Evolutionary conservation across 768 basidiomycete genomes (phyloP).

Genomic region (Clavulina sp.): DNA sequence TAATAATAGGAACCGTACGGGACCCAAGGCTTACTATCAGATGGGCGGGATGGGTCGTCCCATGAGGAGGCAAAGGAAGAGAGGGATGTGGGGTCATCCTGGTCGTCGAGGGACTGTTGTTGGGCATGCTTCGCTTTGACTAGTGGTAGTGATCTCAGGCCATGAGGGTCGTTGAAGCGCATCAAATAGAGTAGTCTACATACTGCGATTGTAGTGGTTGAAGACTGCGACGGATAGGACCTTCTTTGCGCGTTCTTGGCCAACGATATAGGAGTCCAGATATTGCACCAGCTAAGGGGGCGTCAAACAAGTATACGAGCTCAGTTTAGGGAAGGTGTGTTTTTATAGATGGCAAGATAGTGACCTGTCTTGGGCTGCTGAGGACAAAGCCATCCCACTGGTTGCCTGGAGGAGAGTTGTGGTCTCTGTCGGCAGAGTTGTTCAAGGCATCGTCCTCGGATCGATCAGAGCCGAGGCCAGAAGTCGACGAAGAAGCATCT

Average conservation of each 20-base stretch:
- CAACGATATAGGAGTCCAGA: constrained; percentile 77
- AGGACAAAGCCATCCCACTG: not conserved
- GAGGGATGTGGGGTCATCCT: constrained; percentile 10
- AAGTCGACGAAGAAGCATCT: too few species aligned
- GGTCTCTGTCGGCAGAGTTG: too few species aligned
- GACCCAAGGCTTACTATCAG: constrained; percentile 20
- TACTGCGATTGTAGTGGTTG: constrained; percentile 78
- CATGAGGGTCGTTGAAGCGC: constrained; percentile 20
- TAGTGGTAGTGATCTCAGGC: not conserved
- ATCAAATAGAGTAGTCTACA: constrained; percentile 44
- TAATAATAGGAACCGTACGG: constrained; percentile 8
- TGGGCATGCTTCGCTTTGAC: constrained; percentile 7
- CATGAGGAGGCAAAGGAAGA: too few species aligned
- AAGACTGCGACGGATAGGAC: constrained; percentile 91
- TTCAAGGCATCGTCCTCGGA: too few species aligned
- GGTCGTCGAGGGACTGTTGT: not conserved
- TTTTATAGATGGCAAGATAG: too few species aligned
- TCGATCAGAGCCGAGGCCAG: too few species aligned
- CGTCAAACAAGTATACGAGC: not conserved
- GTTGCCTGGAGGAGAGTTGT: too few species aligned
- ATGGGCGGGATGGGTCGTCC: too few species aligned
- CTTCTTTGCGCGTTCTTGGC: constrained; percentile 86
- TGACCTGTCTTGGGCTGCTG: not conserved
- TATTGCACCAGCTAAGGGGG: constrained; percentile 54
- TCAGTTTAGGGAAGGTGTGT: too few species aligned